Evolutionary conservation across 2,329 filamentous ascomycete species (phyloP), one percentile per base, ranked within the genome.

Genomic region (Boeremia exigua): DNA sequence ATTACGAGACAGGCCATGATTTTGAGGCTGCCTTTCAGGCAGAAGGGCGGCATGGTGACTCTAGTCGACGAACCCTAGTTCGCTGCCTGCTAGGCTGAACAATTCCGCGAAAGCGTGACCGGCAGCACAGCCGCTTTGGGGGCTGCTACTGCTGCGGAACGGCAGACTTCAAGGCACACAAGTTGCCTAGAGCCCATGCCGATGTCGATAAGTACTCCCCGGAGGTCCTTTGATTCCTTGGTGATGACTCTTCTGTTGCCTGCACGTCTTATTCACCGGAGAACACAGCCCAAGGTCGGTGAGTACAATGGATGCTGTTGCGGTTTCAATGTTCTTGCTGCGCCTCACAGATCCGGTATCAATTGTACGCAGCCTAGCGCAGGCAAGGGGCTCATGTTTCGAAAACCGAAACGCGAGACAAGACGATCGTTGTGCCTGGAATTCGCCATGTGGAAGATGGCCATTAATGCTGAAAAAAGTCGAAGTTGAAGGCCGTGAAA

Each of bases 81-180:
- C 60, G 71, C 43, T 74, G 71, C 71, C 71, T 73, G 56, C 42
- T 44, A 50, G 63, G 59, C 60, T 63, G 60, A 59, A 58, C 42
- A 40, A 38, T 40, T 53, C 28, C 27, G 59, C 60, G 54, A 56
- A 62, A 51, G 59, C 46, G 63, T 57, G 59, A 57, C 51, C 53
- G 57, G 36, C 37, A 52, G 65, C 69, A 69, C 66, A 70, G 68
- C 68, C 69, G 64, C 67, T 51, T 58, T 52, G 56, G 42, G 46
- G 65, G 60, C 62, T 57, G 49, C 23, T 30, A 58, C 60, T 58
- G 15, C 49, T 54, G 61, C 53, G 48, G 44, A 50, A 29, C 54
- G 69, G 69, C 71, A 61, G 56, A 69, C 67, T 56, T 33, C 69
- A 65, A 72, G 71, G 70, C 67, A 53, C 42, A 51, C 58, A 61